A percentile compares a stretch with the other conserved stretches of the same genome.
Evolutionary conservation across 371 early-diverging fungal genomes (phyloP).

Genomic region (Mortierella sp.): DNA sequence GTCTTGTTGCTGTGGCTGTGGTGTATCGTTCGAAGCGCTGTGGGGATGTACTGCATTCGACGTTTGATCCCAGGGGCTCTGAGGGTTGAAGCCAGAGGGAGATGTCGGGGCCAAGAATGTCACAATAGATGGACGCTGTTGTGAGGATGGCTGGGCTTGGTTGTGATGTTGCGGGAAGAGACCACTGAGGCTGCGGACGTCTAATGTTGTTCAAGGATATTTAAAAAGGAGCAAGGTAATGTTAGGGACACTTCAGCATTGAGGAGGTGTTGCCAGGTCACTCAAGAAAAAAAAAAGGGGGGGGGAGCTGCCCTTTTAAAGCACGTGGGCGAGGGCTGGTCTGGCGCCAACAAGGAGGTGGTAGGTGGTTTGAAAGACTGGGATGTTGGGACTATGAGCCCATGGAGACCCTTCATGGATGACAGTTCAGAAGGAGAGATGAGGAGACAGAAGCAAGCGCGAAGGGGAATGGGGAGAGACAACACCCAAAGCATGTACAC

Average conservation of each 20-base stretch:
- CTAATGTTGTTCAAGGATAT: slow-evolving; percentile 21
- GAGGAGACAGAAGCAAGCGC: slow-evolving; percentile 3
- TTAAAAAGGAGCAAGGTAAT: slow-evolving; percentile 6
- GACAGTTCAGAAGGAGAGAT: slow-evolving; percentile 8
- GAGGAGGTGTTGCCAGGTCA: slow-evolving; percentile 12
- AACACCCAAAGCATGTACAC: not conserved
- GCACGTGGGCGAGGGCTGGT: not conserved
- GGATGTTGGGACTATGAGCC: slow-evolving; percentile 7
- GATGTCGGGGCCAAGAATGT: slow-evolving; percentile 4
- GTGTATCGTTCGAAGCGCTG: slow-evolving; percentile 13
- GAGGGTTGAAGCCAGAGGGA: slow-evolving; percentile 3
- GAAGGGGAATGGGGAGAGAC: slow-evolving; percentile 1
- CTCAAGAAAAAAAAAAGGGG: slow-evolving; percentile 13
- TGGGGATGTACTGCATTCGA: slow-evolving; percentile 14
- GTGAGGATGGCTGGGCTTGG: slow-evolving; percentile 7
- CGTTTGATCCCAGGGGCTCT: slow-evolving; percentile 33
- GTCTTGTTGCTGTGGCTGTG: slow-evolving; percentile 6
- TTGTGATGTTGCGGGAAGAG: slow-evolving; percentile 13
- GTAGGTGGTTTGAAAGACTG: not conserved
- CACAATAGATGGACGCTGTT: not conserved
- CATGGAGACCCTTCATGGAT: slow-evolving; percentile 15
- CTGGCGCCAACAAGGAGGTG: no score
- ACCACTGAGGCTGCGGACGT: slow-evolving; percentile 25
- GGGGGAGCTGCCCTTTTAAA: not conserved
- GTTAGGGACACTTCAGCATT: not conserved